These are phyloP conservation scores for Talaromyces sp. DNA, from an alignment of 2,329 filamentous ascomycete genomes.

Conservation along the genomic window DNA sequence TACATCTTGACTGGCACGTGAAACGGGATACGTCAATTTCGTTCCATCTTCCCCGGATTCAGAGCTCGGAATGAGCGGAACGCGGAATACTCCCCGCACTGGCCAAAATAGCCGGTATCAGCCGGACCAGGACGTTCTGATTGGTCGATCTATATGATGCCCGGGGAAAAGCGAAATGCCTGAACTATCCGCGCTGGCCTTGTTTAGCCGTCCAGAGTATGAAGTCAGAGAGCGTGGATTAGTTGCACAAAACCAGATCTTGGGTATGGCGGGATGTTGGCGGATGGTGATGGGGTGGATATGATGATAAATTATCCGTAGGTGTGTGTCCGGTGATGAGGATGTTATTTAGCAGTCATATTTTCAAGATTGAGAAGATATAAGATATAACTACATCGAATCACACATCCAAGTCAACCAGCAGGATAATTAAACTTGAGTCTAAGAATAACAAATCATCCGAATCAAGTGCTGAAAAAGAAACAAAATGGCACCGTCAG, in stretches of 20 bases:
- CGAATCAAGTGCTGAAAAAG: neutral
- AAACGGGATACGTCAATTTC: neutral
- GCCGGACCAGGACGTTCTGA: neutral
- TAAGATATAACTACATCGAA: neutral
- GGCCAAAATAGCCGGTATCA: neutral
- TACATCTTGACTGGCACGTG: neutral
- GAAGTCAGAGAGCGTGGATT: neutral
- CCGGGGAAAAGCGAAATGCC: constrained; percentile 2
- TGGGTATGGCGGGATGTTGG: constrained; percentile 11
- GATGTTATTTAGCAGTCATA: neutral
- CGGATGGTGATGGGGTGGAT: constrained; percentile 3
- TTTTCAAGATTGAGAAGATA: neutral
- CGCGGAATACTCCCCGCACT: neutral
- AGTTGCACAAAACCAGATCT: neutral
- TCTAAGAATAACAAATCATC: neutral
- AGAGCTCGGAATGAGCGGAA: neutral
- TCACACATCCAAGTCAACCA: neutral
- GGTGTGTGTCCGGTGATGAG: neutral
- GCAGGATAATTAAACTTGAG: neutral
- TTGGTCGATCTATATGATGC: neutral
- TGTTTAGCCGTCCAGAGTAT: constrained; percentile 10
- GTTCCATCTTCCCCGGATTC: neutral
- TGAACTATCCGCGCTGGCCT: constrained; percentile 12
- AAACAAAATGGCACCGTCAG: constrained; percentile 20
- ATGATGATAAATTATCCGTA: constrained; percentile 7